Base-by-base conservation (phyloP, 805 yeast genomes). In the Wickerhamomyces pijperi region DNA sequence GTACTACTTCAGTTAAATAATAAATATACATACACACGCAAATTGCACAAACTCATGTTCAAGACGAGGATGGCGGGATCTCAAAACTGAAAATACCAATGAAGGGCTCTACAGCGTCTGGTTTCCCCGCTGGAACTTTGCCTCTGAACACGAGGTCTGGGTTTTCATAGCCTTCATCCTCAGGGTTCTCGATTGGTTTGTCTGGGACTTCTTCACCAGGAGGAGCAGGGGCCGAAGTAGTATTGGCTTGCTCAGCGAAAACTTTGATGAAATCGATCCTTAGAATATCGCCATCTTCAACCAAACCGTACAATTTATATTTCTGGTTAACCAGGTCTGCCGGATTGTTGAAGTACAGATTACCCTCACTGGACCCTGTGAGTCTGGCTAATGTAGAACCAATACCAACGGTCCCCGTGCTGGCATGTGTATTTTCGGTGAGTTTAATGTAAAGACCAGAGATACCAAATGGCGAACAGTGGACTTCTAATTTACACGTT, bases 311-410 rank as follows among this genome's bases (percentile, higher is more conserved):
- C 19, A 72, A 50, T 46, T 72, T 71, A 50, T 67, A 72, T 44
- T 70, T 70, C 39, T 64, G 64, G 46, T 67, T 64, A 25, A 59
- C 50, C 39, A 72, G 55, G 47, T 71, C 76, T 31, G 64, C 64
- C 28, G 65, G 46, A 42, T 67, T 66, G 48, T 72, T 71, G 50
- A 68, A 72, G 48, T 68, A 72, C 7, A 72, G 58, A 38, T 56
- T 56, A 2, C 78, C 78, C 23, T 59, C 62, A 17, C 74, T 67
- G 5, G 65, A 57, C 7, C 77, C 77, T 0, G 76, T 69, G n/a
- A 72, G 61, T 32, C 72, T 56, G 7, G 76, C 76, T 76, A 72
- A 70, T 15, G 76, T 70, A 9, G 73, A 65, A 3, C 78, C 78
- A 6, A 72, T 68, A 0, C 78, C 78, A 55, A 71, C 67, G 23